Evolutionary conservation across 805 yeast species (phyloP), one percentile per base, ranked within the genome.

Genomic region (Teunomyces panamensis): DNA sequence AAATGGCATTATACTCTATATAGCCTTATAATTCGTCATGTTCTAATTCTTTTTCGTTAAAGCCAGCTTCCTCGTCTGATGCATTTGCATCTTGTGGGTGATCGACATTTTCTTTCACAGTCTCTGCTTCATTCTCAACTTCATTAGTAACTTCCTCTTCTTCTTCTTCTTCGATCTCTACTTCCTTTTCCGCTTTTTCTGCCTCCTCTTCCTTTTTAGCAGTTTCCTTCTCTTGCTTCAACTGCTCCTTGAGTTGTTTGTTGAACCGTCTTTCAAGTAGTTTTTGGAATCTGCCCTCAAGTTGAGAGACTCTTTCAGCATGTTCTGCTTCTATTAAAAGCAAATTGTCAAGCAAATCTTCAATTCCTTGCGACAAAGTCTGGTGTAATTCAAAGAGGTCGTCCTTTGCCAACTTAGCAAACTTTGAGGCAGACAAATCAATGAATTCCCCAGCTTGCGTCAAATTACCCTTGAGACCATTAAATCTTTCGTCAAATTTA

Each of bases 191-290:
- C 10, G 36, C 48, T 11, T 51, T 54, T 20, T 43, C 46, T 30
- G 43, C 54, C n/a, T 49, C 55, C 39, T 51, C 56, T 43, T 58
- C 55, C 33, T 56, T 58, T 30, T 56, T 55, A 41, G 60, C 57
- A 37, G 48, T 51, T 46, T 54, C 51, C 41, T 58, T 56, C 34
- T 54, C 61, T 44, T 64, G 58, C 49, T 63, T 71, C 47, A 65
- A 49, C 53, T 64, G 63, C 36, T 62, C 63, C 53, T 68, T 67
- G 34, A 57, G 53, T 47, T 69, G 72, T 49, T 63, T 65, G 47
- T 64, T 65, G 9, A 49, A 48, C 46, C 63, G 65, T 54, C 74
- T 69, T 37, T 59, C 63, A 26, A 58, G 39, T 42, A 71, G 59
- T 24, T 56, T 62, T 5, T 62, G 62, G 39, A 62, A 59, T 46